Evolutionary conservation across 164 flowering plant genomes (phyloP).

Genomic region (Santalum album): DNA sequence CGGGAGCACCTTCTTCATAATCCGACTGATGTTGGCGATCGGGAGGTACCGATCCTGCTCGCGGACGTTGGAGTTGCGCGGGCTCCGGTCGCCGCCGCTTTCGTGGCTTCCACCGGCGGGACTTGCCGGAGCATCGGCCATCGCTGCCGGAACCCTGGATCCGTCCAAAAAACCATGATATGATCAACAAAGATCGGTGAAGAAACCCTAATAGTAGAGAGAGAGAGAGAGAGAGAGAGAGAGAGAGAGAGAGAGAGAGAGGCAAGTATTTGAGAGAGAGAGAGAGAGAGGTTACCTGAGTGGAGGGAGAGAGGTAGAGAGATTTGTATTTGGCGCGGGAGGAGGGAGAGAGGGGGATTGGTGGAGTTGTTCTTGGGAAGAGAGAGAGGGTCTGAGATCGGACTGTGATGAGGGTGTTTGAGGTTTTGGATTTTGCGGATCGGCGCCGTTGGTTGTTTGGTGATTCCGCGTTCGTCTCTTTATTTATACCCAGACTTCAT

Average conservation of each 20-base stretch:
- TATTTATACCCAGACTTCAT: too few relatives aligned
- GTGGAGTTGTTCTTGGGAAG: neutral
- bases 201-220: neutral
- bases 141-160: neutral
- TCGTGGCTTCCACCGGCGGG: neutral
- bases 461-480: neutral
- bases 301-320: neutral
- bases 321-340: constrained; percentile 5
- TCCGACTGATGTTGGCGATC: constrained; percentile 37
- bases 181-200: neutral
- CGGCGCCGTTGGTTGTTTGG: constrained; percentile 18
- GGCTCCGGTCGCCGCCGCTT: neutral
- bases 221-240: neutral
- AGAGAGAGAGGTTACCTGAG: neutral
- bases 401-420: neutral
- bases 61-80: constrained; percentile 15
- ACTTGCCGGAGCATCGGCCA: neutral
- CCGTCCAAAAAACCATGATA: neutral
- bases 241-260: neutral
- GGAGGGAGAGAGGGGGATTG: neutral
- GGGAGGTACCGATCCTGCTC: constrained; percentile 39
- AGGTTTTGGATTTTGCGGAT: constrained; percentile 8
- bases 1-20: constrained; percentile 42
- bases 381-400: constrained; percentile 2
- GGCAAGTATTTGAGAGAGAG: too few relatives aligned